Evolutionary conservation across 345 rosid genomes (phyloP).

Genomic region (Brassica carinata): DNA sequence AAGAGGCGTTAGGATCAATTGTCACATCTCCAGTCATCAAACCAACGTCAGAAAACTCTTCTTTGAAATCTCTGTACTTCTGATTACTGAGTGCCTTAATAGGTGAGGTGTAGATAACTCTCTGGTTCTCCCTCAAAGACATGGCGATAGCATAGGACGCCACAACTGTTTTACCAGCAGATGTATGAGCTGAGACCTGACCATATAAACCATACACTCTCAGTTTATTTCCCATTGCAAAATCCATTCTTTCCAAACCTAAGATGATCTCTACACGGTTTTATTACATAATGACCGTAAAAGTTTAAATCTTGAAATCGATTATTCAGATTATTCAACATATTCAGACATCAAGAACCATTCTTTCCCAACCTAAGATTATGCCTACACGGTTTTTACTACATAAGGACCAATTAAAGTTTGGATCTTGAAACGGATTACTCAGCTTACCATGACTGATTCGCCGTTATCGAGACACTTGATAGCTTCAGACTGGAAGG

Average conservation of each 20-base stretch:
- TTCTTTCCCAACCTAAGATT: neutral
- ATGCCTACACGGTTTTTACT: neutral
- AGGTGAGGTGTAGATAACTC: slow-evolving; percentile 94
- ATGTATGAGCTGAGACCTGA: slow-evolving; percentile 98
- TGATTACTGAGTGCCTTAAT: slow-evolving; percentile 98
- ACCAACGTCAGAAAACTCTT: slow-evolving; percentile 97
- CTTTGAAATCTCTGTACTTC: slow-evolving; percentile 92
- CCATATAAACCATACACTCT: slow-evolving; percentile 18
- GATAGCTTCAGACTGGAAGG: slow-evolving; percentile 95
- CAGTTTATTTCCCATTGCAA: neutral
- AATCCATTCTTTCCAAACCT: neutral
- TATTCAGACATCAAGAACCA: neutral
- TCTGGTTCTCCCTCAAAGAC: slow-evolving; percentile 82
- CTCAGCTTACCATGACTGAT: slow-evolving; percentile 74
- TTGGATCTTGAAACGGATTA: neutral
- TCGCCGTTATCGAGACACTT: slow-evolving; percentile 83
- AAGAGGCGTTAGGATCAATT: slow-evolving; percentile 93
- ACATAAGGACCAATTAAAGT: neutral
- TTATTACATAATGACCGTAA: neutral
- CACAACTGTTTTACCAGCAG: slow-evolving; percentile 98
- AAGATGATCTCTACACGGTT: neutral
- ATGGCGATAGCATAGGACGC: slow-evolving; percentile 95
- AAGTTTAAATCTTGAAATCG: neutral
- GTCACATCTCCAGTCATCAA: slow-evolving; percentile 99
- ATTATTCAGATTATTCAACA: neutral